Evolutionary conservation across 139 green algal genomes (phyloP), one percentile per base, ranked within the genome.

Genomic region (Coelastrella sp.): DNA sequence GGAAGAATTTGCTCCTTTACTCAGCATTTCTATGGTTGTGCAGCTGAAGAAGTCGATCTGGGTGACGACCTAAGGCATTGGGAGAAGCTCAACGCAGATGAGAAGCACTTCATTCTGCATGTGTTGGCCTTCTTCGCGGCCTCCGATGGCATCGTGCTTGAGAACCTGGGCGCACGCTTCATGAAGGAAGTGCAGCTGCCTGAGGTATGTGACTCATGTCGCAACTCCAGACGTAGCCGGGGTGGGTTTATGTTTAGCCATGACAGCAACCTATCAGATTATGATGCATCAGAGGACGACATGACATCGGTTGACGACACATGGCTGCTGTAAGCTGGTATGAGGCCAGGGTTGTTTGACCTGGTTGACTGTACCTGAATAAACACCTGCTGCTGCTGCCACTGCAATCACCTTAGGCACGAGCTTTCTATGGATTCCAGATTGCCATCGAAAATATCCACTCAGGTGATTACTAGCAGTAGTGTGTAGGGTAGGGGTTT

Each of bases 371-470:
- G 15, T 57, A 9, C 11, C 45, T 9, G 11, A 9, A 13, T 57
- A 9, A 57, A 57, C 45, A 57, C 45, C 11, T 13, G 11, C 11
- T 57, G 45, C 45, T 57, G 45, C 45, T 57, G 45, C 45, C 17
- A 15, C 48, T 57, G 13, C 17, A 15, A 23, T 15, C 17, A 11
- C 48, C 48, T 23, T 91, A 98, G 96, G 98, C 98, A 8, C 92
- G 98, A 2, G 95, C 96, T 2, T 99, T 99, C 83, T 99, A 99
- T 77, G 96, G 96, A 53, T 99, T 99, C 92, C 98, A 99, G 87
- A 98, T 99, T 32, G 96, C 97, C 57, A 99, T 99, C 79, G 98
- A 99, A 91, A 99, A 99, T 91, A 99, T 99, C 75, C 98, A 99
- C 91, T 96, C 91, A 83, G 93, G 93, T 95, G 69, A 57, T 72